phyloP scores from a whole-genome alignment of 345 rosid genomes.

The Schrenkiella parvula region DNA sequence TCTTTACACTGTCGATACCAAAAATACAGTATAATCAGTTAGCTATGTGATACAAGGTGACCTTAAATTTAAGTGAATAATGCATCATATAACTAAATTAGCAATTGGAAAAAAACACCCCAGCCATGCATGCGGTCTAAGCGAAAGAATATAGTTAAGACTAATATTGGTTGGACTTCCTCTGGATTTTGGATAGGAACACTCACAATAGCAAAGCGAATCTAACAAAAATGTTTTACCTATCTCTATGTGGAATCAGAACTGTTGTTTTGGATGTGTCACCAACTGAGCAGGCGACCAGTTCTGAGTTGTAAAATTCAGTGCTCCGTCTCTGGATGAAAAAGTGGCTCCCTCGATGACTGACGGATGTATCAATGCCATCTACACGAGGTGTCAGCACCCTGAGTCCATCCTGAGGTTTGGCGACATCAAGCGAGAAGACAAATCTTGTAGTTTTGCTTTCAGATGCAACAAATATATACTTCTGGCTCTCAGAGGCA shows the following conservation, averaged over 20 bases:
- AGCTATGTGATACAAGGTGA: constrained; percentile 8
- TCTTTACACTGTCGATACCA: constrained; percentile 55
- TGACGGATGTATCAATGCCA: constrained; percentile 64
- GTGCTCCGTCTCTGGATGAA: constrained; percentile 69
- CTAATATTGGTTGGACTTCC: background rate
- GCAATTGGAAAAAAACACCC: background rate
- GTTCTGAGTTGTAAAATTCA: constrained; percentile 75
- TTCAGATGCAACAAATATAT: constrained; percentile 62
- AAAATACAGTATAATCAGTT: background rate
- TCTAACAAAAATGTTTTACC: constrained; percentile 36
- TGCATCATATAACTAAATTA: background rate
- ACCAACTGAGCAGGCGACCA: constrained; percentile 66
- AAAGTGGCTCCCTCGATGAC: constrained; percentile 88
- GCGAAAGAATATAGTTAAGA: background rate
- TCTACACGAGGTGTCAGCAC: constrained; percentile 68
- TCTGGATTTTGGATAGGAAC: background rate
- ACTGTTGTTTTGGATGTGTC: constrained; percentile 52
- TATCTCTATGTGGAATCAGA: constrained; percentile 80
- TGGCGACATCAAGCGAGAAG: constrained; percentile 59
- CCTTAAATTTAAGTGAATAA: background rate
- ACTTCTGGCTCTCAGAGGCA: constrained; percentile 74
- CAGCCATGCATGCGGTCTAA: background rate
- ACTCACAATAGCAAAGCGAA: background rate
- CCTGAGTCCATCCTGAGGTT: constrained; percentile 63
- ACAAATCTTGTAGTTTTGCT: constrained; percentile 70